Evolutionary conservation across 2,329 filamentous ascomycete genomes (phyloP).

Genomic region (Diaporthe sp.): DNA sequence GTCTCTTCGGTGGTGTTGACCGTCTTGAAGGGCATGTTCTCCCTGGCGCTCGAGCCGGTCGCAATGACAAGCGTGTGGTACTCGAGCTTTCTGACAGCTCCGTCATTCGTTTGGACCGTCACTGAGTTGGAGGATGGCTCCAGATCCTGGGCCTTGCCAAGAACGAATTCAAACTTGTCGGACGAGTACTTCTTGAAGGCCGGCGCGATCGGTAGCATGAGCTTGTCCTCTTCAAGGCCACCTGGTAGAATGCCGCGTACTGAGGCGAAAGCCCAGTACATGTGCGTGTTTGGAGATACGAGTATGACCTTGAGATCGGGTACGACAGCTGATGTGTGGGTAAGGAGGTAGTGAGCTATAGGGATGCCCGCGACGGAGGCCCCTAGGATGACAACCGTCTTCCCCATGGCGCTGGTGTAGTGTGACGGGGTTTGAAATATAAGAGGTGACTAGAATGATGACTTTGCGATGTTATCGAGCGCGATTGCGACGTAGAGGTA

Average conservation of each 20-base stretch:
- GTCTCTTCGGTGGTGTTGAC: conserved; percentile 55
- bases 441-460: neutral
- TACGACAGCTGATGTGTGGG: conserved; percentile 51
- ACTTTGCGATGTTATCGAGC: neutral
- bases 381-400: conserved; percentile 60
- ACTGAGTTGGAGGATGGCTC: conserved; percentile 55
- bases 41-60: conserved; percentile 59
- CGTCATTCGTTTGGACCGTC: conserved; percentile 49
- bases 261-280: conserved; percentile 62
- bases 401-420: conserved; percentile 34
- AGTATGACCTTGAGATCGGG: conserved; percentile 56
- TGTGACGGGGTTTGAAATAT: too few relatives aligned
- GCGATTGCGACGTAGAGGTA: neutral
- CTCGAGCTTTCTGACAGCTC: conserved; percentile 47
- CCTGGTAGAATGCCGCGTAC: conserved; percentile 59
- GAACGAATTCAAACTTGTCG: conserved; percentile 62
- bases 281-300: conserved; percentile 58
- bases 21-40: conserved; percentile 61
- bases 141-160: conserved; percentile 58
- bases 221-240: conserved; percentile 56
- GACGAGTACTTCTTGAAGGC: conserved; percentile 60
- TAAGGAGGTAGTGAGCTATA: conserved; percentile 61
- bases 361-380: conserved; percentile 58
- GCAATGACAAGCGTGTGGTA: conserved; percentile 67
- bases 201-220: conserved; percentile 61